phyloP scores from a whole-genome alignment of 805 yeast genomes.

The Nakazawaea holstii region DNA sequence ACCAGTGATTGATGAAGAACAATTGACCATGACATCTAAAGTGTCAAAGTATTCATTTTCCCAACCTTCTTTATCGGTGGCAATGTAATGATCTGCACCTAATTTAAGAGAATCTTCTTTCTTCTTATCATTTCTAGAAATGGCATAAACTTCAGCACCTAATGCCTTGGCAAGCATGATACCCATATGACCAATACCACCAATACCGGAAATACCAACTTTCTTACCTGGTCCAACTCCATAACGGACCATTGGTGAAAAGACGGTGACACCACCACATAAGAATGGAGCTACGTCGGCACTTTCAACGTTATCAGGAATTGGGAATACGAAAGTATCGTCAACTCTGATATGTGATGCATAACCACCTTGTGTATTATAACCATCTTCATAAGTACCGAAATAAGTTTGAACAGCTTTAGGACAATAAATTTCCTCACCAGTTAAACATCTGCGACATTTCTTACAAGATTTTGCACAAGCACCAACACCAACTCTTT shows the following conservation, averaged over 20 bases:
- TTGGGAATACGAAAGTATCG: slow-evolving; percentile 57
- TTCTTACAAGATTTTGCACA: slow-evolving; percentile 53
- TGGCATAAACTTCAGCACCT: slow-evolving; percentile 58
- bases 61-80: slow-evolving; percentile 39
- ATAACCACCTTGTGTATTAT: slow-evolving; percentile 57
- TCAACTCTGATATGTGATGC: slow-evolving; percentile 61
- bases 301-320: slow-evolving; percentile 50
- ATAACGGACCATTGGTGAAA: slow-evolving; percentile 56
- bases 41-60: slow-evolving; percentile 26
- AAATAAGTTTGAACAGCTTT: slow-evolving; percentile 30
- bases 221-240: slow-evolving; percentile 30
- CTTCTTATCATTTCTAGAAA: slow-evolving; percentile 46
- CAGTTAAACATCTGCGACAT: slow-evolving; percentile 53
- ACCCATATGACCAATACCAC: slow-evolving; percentile 67
- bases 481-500: slow-evolving; percentile 81
- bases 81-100: slow-evolving; percentile 52
- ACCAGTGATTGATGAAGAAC: slow-evolving; percentile 37
- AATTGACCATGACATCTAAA: slow-evolving; percentile 42
- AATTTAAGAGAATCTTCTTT: slow-evolving; percentile 44
- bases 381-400: slow-evolving; percentile 20
- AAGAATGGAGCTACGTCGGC: slow-evolving; percentile 64
- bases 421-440: slow-evolving; percentile 42
- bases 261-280: slow-evolving; percentile 76
- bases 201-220: slow-evolving; percentile 60
- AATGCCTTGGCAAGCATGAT: slow-evolving; percentile 53